These are phyloP conservation scores for Plicaturopsis crispa DNA, from an alignment of 768 basidiomycete genomes.

Conservation along the genomic window DNA sequence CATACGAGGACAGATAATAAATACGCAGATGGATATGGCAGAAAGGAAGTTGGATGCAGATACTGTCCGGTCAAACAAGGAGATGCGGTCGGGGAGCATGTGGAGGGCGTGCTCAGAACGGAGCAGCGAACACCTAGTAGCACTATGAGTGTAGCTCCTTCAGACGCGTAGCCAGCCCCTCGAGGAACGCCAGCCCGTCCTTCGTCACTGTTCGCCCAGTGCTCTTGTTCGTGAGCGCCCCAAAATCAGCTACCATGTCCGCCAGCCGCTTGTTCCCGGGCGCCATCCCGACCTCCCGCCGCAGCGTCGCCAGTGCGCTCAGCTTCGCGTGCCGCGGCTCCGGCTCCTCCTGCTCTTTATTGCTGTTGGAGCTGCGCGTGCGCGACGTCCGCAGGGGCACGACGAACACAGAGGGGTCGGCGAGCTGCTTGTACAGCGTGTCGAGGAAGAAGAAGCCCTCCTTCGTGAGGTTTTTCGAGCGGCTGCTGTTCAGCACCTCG, in stretches of 20 bases:
- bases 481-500: slow-evolving; percentile 55
- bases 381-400: slow-evolving; percentile 42
- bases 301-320: slow-evolving; percentile 50
- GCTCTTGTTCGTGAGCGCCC: slow-evolving; percentile 58
- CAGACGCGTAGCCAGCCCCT: slow-evolving; percentile 50
- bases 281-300: slow-evolving; percentile 44
- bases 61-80: too few species aligned
- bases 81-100: too few species aligned
- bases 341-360: slow-evolving; percentile 29
- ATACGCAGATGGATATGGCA: background rate
- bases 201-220: slow-evolving; percentile 70
- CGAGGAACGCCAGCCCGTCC: slow-evolving; percentile 66
- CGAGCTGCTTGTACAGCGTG: slow-evolving; percentile 60
- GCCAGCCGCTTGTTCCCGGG: slow-evolving; percentile 51
- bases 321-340: slow-evolving; percentile 49
- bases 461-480: slow-evolving; percentile 58
- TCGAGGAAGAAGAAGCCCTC: slow-evolving; percentile 70
- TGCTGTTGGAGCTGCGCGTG: slow-evolving; percentile 32
- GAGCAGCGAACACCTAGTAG: background rate
- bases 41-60: too few species aligned
- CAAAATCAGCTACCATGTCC: slow-evolving; percentile 62
- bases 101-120: background rate
- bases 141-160: slow-evolving; percentile 13
- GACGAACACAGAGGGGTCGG: slow-evolving; percentile 55
- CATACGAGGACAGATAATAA: background rate